Conservation (phyloP, 352 stramenopile genomes). For the Pythium myriotylum region DNA sequence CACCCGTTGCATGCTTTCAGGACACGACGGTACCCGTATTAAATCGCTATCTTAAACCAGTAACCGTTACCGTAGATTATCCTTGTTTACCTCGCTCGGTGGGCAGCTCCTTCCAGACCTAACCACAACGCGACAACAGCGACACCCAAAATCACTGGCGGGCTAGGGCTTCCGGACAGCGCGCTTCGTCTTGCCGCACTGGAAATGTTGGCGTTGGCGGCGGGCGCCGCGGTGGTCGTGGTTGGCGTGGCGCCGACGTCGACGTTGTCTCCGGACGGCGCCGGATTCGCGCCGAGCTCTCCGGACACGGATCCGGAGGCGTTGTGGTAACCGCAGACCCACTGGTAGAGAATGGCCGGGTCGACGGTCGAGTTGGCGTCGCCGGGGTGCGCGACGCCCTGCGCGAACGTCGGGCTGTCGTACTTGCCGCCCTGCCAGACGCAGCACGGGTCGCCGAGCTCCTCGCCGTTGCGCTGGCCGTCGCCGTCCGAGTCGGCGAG, state of each 20-base stretch:
- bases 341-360: conserved; percentile 10
- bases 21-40: too few relatives aligned
- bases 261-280: background rate
- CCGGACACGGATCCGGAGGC: background rate
- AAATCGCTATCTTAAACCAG: too few relatives aligned
- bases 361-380: conserved; percentile 9
- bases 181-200: too few relatives aligned
- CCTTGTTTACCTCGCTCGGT: background rate
- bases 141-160: background rate
- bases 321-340: conserved; percentile 14
- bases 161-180: too few relatives aligned
- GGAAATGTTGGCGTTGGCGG: too few relatives aligned
- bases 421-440: conserved; percentile 6
- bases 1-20: too few relatives aligned
- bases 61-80: too few relatives aligned
- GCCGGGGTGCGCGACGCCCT: conserved; percentile 22
- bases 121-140: conserved; percentile 1
- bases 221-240: background rate
- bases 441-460: conserved; percentile 62
- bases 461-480: conserved; percentile 52
- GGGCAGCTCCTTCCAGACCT: background rate
- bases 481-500: conserved; percentile 27
- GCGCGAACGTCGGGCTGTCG: conserved; percentile 15
- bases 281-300: background rate
- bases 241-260: too few relatives aligned